These are phyloP conservation scores for Sugiyamaella marilandica DNA, from an alignment of 805 yeast species.

Conservation along the genomic window DNA sequence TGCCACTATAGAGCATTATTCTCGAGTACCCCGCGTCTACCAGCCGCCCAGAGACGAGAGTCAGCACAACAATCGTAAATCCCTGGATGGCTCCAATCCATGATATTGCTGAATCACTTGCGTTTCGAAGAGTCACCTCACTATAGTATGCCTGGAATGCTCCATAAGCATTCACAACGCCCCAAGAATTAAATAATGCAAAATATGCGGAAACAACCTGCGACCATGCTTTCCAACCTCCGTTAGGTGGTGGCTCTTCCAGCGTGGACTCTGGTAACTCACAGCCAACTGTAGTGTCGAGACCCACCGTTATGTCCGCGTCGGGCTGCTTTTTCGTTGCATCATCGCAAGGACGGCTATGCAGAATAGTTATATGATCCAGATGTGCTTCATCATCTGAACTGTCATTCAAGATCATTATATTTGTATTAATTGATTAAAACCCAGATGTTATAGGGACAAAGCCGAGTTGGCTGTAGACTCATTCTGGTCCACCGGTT, in stretches of 20 bases:
- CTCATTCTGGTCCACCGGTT: background rate
- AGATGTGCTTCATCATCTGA: background rate
- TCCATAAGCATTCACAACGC: slow-evolving; percentile 25
- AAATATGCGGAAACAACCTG: slow-evolving; percentile 19
- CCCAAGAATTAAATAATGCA: slow-evolving; percentile 19
- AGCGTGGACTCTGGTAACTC: slow-evolving; percentile 46
- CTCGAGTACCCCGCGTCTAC: slow-evolving; percentile 26
- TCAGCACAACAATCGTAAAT: slow-evolving; percentile 22
- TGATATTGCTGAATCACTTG: slow-evolving; percentile 26
- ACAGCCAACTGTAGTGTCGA: background rate
- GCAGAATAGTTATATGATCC: background rate
- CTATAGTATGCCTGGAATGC: slow-evolving; percentile 27
- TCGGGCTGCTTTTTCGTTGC: too few relatives aligned
- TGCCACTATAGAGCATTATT: slow-evolving; percentile 22
- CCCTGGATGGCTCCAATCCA: slow-evolving; percentile 33
- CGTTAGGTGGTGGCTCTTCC: slow-evolving; percentile 39
- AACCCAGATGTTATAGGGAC: too few relatives aligned
- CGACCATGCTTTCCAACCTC: slow-evolving; percentile 24
- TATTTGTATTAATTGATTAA: too few relatives aligned
- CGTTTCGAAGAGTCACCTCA: slow-evolving; percentile 19
- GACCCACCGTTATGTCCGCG: too few relatives aligned
- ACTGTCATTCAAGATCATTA: background rate
- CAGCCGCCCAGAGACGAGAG: slow-evolving; percentile 27
- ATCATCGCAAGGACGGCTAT: too few relatives aligned
- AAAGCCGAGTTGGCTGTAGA: too few relatives aligned